These are phyloP conservation scores for Pittosporum tobira DNA, from an alignment of 129 eudicot genomes.

Conservation along the genomic window DNA sequence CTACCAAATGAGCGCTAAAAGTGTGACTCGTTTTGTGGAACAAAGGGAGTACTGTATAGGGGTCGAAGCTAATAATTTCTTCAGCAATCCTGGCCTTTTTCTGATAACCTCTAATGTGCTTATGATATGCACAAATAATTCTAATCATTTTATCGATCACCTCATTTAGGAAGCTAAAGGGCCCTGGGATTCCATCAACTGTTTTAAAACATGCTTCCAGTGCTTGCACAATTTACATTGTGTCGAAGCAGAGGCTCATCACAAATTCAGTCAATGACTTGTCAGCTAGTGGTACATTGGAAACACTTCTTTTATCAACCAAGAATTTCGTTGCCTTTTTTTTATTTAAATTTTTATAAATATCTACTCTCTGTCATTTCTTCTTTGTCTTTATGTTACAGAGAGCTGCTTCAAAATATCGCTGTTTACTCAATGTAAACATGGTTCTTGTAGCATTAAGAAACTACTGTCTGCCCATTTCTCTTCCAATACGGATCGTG, in stretches of 20 bases:
- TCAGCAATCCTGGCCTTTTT: too few species aligned
- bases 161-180: conserved; percentile 43
- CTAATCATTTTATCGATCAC: neutral
- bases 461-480: conserved; percentile 28
- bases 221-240: conserved; percentile 50
- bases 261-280: conserved; percentile 35
- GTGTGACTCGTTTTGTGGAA: too few species aligned
- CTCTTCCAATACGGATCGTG: conserved; percentile 30
- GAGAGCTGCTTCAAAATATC: conserved; percentile 22
- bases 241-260: conserved; percentile 43
- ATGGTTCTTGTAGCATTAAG: conserved; percentile 27
- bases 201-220: conserved; percentile 63
- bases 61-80: too few species aligned
- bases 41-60: too few species aligned
- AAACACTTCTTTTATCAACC: neutral
- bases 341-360: neutral
- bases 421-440: conserved; percentile 11
- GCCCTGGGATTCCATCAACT: conserved; percentile 44
- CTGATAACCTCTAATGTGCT: too few species aligned
- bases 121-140: neutral
- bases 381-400: conserved; percentile 15
- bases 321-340: too few species aligned
- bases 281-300: conserved; percentile 27
- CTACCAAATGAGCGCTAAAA: too few species aligned
- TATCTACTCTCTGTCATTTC: conserved; percentile 5